Evolutionary conservation across 2,329 filamentous ascomycete species (phyloP).

Genomic region (Beauveria sp.): DNA sequence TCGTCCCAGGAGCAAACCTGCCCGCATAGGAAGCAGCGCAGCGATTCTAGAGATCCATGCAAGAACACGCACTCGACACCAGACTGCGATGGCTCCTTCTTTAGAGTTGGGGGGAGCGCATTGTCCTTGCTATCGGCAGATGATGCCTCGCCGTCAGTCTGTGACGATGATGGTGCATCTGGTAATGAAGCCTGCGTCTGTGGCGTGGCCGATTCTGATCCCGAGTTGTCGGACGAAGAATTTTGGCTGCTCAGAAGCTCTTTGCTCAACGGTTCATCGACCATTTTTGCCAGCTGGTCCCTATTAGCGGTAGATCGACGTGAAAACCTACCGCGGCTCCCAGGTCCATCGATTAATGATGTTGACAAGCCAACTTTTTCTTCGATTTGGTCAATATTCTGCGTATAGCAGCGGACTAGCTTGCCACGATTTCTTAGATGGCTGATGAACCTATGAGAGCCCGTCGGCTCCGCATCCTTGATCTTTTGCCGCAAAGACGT

Average conservation of each 20-base stretch:
- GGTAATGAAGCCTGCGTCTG: not conserved
- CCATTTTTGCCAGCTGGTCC: constrained; percentile 29
- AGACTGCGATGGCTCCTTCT: constrained; percentile 24
- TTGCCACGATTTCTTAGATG: constrained; percentile 59
- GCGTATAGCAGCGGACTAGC: constrained; percentile 64
- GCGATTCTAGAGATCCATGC: constrained; percentile 58
- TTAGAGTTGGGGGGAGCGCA: constrained; percentile 3
- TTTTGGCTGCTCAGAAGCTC: constrained; percentile 12
- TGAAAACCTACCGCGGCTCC: constrained; percentile 53
- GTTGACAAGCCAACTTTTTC: constrained; percentile 61
- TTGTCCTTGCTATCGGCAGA: constrained; percentile 16
- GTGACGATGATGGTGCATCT: not conserved
- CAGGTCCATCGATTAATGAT: constrained; percentile 53
- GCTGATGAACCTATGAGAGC: constrained; percentile 61
- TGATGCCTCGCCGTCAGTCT: constrained; percentile 15
- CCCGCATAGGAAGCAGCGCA: constrained; percentile 57
- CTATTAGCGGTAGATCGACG: constrained; percentile 34
- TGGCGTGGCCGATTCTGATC: not conserved
- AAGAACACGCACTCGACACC: constrained; percentile 62
- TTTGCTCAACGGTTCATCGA: constrained; percentile 23
- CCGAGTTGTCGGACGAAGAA: constrained; percentile 5
- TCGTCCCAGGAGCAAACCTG: constrained; percentile 54
- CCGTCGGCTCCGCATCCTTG: constrained; percentile 53
- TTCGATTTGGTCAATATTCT: constrained; percentile 69
- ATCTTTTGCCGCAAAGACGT: constrained; percentile 60